phyloP scores from a whole-genome alignment of 352 stramenopile species.

The Phytophthora boehmeriae region DNA sequence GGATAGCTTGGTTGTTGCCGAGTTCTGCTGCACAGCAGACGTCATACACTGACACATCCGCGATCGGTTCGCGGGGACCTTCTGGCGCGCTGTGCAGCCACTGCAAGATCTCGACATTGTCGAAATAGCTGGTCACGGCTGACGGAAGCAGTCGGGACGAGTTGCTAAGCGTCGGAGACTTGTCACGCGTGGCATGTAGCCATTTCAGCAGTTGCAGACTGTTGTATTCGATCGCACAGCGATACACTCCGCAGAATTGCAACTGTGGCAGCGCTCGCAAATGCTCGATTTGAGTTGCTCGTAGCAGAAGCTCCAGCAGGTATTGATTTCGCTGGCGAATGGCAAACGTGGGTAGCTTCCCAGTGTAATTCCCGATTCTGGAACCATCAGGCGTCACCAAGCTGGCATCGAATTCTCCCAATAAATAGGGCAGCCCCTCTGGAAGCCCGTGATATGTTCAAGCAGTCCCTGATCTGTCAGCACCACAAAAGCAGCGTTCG shows the following conservation, averaged over 20 bases:
- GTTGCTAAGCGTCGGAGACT: conserved; percentile 20
- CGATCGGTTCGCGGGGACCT: conserved; percentile 18
- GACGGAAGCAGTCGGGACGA: conserved; percentile 15
- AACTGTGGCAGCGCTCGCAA: conserved; percentile 20
- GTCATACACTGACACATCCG: conserved; percentile 18
- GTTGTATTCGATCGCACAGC: conserved; percentile 37
- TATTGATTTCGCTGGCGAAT: conserved; percentile 27
- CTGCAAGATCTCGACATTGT: conserved; percentile 30
- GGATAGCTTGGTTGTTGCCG: conserved; percentile 28
- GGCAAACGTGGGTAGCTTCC: conserved; percentile 33
- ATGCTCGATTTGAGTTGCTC: conserved; percentile 8
- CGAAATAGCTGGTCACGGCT: conserved; percentile 38
- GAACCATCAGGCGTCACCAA: conserved; percentile 13
- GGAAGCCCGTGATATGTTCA: conserved; percentile 32
- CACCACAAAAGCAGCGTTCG: conserved; percentile 22
- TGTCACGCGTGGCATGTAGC: conserved; percentile 29
- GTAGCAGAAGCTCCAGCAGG: conserved; percentile 23
- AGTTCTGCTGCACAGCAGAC: conserved; percentile 32
- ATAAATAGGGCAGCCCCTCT: conserved; percentile 27
- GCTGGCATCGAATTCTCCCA: conserved; percentile 25
- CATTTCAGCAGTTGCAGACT: conserved; percentile 30
- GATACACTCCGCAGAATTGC: conserved; percentile 30
- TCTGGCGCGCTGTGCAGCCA: conserved; percentile 25
- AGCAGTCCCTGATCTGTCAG: conserved; percentile 26
- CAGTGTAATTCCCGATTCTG: conserved; percentile 21